phyloP scores from a whole-genome alignment of 2,329 filamentous ascomycete species.

The Neonectria neomacrospora region DNA sequence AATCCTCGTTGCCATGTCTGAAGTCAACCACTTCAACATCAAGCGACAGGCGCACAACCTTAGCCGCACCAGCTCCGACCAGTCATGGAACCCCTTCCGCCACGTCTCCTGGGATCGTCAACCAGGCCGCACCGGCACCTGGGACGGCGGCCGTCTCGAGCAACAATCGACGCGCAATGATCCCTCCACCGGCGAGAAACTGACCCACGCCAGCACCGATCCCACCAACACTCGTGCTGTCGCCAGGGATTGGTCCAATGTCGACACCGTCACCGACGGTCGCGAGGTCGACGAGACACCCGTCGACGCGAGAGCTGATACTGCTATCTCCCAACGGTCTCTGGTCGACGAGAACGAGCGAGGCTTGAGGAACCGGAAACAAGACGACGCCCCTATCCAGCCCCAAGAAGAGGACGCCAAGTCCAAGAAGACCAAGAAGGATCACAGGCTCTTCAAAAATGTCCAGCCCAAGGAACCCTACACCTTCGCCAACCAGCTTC shows the following conservation, averaged over 20 bases:
- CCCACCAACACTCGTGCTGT: slow-evolving; percentile 40
- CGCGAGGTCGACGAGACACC: slow-evolving; percentile 37
- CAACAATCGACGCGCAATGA: slow-evolving; percentile 41
- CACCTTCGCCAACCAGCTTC: slow-evolving; percentile 73
- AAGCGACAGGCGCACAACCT: slow-evolving; percentile 58
- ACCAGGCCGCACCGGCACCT: slow-evolving; percentile 48
- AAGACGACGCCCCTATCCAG: slow-evolving; percentile 26
- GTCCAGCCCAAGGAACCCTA: slow-evolving; percentile 65
- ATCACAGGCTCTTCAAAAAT: slow-evolving; percentile 56
- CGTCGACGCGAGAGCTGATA: slow-evolving; percentile 35
- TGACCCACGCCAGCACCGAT: slow-evolving; percentile 52
- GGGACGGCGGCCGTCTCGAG: slow-evolving; percentile 50
- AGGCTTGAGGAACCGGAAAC: slow-evolving; percentile 48
- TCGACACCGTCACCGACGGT: slow-evolving; percentile 40
- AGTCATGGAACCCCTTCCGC: slow-evolving; percentile 58
- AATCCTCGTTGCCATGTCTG: slow-evolving; percentile 15
- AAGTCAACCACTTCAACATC: slow-evolving; percentile 60
- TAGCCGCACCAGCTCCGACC: slow-evolving; percentile 53
- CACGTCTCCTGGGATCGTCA: slow-evolving; percentile 52
- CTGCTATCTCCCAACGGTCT: slow-evolving; percentile 33
- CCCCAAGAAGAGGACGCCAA: slow-evolving; percentile 42
- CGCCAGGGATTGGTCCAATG: slow-evolving; percentile 41
- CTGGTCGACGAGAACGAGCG: slow-evolving; percentile 37
- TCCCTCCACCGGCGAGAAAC: slow-evolving; percentile 41
- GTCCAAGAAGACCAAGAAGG: slow-evolving; percentile 51